Percentiles rank a stretch among this genome's conserved stretches.
These are phyloP conservation scores for Metschnikowia kunwiensis DNA, from an alignment of 805 yeast genomes.

Conservation along the genomic window DNA sequence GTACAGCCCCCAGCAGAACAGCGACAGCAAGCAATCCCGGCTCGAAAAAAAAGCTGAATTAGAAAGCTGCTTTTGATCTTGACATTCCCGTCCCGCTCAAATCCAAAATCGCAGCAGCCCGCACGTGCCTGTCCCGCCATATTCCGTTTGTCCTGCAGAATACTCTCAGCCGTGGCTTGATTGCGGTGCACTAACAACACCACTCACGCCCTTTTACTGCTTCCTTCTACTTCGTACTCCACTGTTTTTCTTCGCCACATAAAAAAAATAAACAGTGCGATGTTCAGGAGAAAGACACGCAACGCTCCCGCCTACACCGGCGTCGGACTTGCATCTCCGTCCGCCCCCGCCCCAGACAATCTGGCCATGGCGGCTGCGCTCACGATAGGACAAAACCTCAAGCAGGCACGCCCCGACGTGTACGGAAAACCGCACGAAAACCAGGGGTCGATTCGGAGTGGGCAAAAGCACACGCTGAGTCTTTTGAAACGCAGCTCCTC, in stretches of 20 bases:
- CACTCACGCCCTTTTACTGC: too few relatives aligned
- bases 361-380: slow-evolving; percentile 45
- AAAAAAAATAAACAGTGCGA: slow-evolving; percentile 8
- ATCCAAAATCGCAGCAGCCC: too few relatives aligned
- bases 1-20: too few relatives aligned
- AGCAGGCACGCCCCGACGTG: slow-evolving; percentile 18
- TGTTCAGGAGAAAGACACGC: slow-evolving; percentile 31
- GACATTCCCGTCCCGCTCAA: too few relatives aligned
- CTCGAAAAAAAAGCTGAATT: too few relatives aligned
- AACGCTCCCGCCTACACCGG: slow-evolving; percentile 42
- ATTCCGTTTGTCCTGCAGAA: too few relatives aligned
- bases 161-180: too few relatives aligned
- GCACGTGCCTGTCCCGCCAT: too few relatives aligned
- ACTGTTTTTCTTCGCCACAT: neutral
- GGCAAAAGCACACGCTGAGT: slow-evolving; percentile 17
- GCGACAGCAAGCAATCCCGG: too few relatives aligned
- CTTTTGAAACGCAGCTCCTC: slow-evolving; percentile 20
- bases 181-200: too few relatives aligned
- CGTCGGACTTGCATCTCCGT: slow-evolving; percentile 36
- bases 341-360: slow-evolving; percentile 33
- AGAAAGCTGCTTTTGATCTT: too few relatives aligned
- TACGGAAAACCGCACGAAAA: slow-evolving; percentile 11
- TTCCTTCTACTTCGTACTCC: too few relatives aligned
- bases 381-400: slow-evolving; percentile 37
- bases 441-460: slow-evolving; percentile 12